Percentiles rank a stretch among this genome's conserved stretches.
These are phyloP conservation scores for Neocallimastix lanati DNA, from an alignment of 192 early-diverging fungal species.

Conservation along the genomic window DNA sequence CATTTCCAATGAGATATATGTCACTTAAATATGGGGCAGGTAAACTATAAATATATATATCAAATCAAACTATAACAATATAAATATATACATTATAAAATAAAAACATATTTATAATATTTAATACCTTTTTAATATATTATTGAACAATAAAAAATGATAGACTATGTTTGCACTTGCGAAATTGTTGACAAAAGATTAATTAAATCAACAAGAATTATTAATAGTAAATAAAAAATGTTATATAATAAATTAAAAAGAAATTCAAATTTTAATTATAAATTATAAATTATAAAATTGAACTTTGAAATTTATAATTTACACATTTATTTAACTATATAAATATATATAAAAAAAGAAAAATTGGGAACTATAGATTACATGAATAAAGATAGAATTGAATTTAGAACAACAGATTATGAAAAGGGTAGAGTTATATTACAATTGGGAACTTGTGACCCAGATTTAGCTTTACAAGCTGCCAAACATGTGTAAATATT, in stretches of 20 bases:
- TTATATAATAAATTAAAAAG: no score
- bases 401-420: constrained; percentile 53
- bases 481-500: constrained; percentile 63
- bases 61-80: no score
- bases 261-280: no score
- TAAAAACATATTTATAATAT: no score
- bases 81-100: no score
- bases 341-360: constrained; percentile 4
- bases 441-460: constrained; percentile 80
- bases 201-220: constrained; percentile 45
- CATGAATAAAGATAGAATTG: constrained; percentile 30
- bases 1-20: constrained; percentile 71
- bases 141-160: no score
- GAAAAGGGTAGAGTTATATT: constrained; percentile 70
- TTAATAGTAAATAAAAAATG: constrained; percentile 54
- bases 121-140: no score
- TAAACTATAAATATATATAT: constrained; percentile 6
- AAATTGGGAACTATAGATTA: constrained; percentile 53
- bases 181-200: constrained; percentile 82
- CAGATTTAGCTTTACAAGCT: constrained; percentile 68
- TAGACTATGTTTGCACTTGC: constrained; percentile 73
- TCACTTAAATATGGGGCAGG: constrained; percentile 78
- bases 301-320: no score
- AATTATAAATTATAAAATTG: no score
- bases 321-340: no score